Evolutionary conservation across 2,329 filamentous ascomycete genomes (phyloP), one percentile per base, ranked within the genome.

Genomic region (Westerdykella sp.): DNA sequence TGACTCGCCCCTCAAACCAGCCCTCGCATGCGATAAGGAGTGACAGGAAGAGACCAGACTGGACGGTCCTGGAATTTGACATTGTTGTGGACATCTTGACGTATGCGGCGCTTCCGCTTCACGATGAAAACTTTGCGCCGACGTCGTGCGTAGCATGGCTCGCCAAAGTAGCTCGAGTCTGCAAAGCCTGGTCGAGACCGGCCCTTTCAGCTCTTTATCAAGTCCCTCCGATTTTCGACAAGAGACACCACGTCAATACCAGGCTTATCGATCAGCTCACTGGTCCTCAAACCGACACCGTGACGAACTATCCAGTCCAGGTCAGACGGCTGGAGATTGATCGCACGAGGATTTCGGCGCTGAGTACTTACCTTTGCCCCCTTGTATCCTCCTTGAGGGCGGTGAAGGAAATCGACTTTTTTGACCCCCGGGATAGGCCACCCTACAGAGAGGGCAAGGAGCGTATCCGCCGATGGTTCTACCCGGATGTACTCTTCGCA

Each of bases 171-270:
- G 80, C 84, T 30, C 72, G 75, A 2, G 69, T 80, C 13, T 90
- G 53, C 55, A 77, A 73, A 40, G 64, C 73, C 2, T 87, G 90
- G 44, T 69, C 78, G 0, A 86, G 89, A 54, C 84, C 87, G 5
- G 85, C 85, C 1, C 66, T 93, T 40, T 81, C 81, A 5, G 83
- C 79, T 1, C 72, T 94, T 5, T 93, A 93, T 61, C 73, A 76
- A 37, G 79, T 73, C 5, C 86, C 86, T 7, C 81, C 81, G 1
- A 69, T 93, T 36, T 73, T 77, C 45, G 73, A 75, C 1, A 66
- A 72, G 30, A 63, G 67, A 28, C 73, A 76, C 48, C 70, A 70
- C 11, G 72, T 59, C 11, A 60, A 49, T 37, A 41, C 73, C 48
- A 28, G 25, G 11, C 32, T 35, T 35, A 18, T 18, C 10, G 3